Evolutionary conservation across 2,329 filamentous ascomycete species (phyloP).

Genomic region (Xylaria sp.): DNA sequence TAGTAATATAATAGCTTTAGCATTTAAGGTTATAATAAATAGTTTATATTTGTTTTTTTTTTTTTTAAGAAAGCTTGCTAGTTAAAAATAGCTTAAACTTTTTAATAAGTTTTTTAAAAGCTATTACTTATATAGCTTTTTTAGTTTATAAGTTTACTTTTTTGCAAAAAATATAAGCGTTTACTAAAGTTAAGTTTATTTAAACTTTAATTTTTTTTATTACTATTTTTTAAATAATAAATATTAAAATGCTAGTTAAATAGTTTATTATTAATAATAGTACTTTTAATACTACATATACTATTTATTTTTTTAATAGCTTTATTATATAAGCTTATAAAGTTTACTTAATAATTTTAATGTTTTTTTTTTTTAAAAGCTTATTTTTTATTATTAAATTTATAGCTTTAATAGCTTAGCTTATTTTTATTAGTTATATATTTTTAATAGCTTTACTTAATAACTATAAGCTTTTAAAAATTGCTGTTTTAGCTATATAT

Average conservation of each 20-base stretch:
- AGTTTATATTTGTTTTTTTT: background rate
- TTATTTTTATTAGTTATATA: too few species aligned
- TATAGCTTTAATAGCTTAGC: too few species aligned
- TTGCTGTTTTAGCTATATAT: too few species aligned
- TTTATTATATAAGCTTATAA: conserved; percentile 5
- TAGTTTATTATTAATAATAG: conserved; percentile 12
- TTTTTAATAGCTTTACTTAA: too few species aligned
- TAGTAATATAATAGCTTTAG: conserved; percentile 7
- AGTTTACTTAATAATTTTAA: conserved; percentile 11
- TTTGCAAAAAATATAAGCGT: background rate
- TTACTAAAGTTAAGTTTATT: background rate
- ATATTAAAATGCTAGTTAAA: background rate
- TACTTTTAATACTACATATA: background rate
- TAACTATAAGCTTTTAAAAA: too few species aligned
- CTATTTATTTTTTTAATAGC: conserved; percentile 9
- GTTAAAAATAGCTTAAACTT: background rate
- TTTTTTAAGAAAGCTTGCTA: conserved; percentile 7
- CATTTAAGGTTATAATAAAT: background rate
- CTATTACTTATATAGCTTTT: background rate
- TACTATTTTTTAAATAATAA: conserved; percentile 22
- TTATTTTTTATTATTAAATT: too few species aligned
- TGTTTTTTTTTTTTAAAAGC: background rate
- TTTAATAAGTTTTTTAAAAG: background rate
- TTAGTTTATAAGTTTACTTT: background rate
- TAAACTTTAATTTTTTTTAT: conserved; percentile 8